Base-by-base conservation (phyloP, 495 filamentous ascomycete genomes). In the Talaromyces adpressus region DNA sequence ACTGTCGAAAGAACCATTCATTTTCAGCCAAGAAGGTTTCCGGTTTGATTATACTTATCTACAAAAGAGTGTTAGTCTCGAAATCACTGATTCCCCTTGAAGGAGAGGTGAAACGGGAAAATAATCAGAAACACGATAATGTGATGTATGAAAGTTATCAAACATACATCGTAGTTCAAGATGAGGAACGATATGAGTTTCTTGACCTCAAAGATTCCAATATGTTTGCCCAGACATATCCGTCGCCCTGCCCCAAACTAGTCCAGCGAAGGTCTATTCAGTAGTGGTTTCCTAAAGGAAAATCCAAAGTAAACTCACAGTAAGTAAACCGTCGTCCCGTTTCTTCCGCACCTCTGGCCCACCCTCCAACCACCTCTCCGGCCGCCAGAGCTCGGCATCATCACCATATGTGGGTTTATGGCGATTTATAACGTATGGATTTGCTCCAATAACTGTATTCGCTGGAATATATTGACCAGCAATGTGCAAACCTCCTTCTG, bases 171-270 rank as follows among this genome's bases (percentile, higher is more conserved):
- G 57, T 66, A 70, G 41, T 64, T 52, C 14, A 57, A 32, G 8
- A 70, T 22, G 36, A 70, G 61, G 47, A 58, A 56, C 18, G 71
- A 67, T 20, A 73, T 29, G 3, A 74, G 5, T 47, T 71, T 74
- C 39, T 71, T 68, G 4, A 71, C 65, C 52, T 74, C 72, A 47
- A 74, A 23, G 7, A 65, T 56, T 4, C 61, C 61, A 34, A 74
- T 62, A 41, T 72, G 22, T 39, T 62, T 67, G 5, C 72, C 72
- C 2, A 74, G 34, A 59, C 70, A 74, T 22, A 64, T 45, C 4
- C 72, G 66, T n/a, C 54, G n/a, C 9, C 72, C 72, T 0, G 63
- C 67, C 7, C 72, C 72, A 63, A 72, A 74, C 70, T 74, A 34
- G 8, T 34, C 32, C 32, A 34, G 32, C 8, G 63, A 9, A 45